Conservation (phyloP, 2,329 filamentous ascomycete species). For the Elsinoe australis region DNA sequence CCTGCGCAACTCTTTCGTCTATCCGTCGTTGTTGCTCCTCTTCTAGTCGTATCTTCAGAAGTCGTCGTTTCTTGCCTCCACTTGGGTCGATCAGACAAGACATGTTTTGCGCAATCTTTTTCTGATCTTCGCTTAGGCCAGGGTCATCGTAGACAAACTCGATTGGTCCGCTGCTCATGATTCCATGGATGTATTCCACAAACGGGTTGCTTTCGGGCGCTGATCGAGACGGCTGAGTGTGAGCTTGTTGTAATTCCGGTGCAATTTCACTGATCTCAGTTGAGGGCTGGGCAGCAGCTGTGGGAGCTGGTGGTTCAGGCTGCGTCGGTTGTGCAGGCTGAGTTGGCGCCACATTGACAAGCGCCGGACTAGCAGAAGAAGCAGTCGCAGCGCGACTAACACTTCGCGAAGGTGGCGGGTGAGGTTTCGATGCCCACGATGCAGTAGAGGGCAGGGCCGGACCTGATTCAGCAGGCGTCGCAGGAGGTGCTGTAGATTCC, state of each 20-base stretch:
- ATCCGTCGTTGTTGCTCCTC: constrained; percentile 51
- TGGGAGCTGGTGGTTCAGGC: background rate
- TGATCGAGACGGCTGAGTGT: constrained; percentile 18
- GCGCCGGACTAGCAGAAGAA: constrained; percentile 73
- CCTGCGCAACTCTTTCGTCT: constrained; percentile 45
- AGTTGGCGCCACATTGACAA: constrained; percentile 30
- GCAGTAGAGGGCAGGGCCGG: constrained; percentile 90
- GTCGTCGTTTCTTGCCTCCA: constrained; percentile 73
- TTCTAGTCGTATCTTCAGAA: constrained; percentile 59
- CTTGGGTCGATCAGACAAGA: constrained; percentile 76
- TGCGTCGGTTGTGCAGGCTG: constrained; percentile 16
- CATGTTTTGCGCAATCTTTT: constrained; percentile 48
- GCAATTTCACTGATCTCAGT: constrained; percentile 1
- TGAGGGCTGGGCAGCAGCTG: background rate
- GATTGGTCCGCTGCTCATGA: background rate
- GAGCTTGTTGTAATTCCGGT: constrained; percentile 18
- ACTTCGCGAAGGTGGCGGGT: constrained; percentile 54
- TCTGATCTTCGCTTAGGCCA: constrained; percentile 39
- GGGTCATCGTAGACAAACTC: constrained; percentile 43
- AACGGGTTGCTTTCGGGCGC: background rate
- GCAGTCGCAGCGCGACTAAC: constrained; percentile 75
- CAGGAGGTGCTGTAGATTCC: constrained; percentile 21
- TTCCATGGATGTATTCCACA: background rate
- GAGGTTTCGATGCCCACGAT: constrained; percentile 76
- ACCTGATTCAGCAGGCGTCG: constrained; percentile 46